phyloP scores from a whole-genome alignment of 2,329 filamentous ascomycete genomes.

The Fusarium camptoceras region DNA sequence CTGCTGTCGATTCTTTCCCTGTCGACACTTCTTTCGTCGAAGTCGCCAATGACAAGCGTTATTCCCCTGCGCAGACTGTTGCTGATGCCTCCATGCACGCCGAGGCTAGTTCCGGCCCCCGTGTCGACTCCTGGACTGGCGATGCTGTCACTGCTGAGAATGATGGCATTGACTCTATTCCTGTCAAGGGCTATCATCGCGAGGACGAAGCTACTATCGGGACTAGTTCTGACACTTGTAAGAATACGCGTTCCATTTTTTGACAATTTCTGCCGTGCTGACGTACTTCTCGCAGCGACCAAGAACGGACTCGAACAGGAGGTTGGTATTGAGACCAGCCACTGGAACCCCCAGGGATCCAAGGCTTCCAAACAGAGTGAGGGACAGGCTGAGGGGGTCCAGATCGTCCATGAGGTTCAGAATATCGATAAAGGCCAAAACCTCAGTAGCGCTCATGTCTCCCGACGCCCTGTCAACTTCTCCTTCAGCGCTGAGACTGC shows the following conservation, averaged over 20 bases:
- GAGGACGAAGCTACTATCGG: not conserved
- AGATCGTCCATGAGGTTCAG: not conserved
- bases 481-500: conserved; percentile 3
- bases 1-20: no score
- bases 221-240: not conserved
- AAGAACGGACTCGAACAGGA: not conserved
- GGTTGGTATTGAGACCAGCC: conserved; percentile 22
- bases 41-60: not conserved
- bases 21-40: not conserved
- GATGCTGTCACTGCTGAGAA: no score
- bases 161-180: not conserved
- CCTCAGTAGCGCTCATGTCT: not conserved
- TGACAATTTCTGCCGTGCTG: not conserved
- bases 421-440: not conserved
- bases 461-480: conserved; percentile 15
- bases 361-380: not conserved
- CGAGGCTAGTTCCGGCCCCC: not conserved
- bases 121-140: not conserved
- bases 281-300: not conserved
- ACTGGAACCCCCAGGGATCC: conserved; percentile 12
- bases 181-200: not conserved
- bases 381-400: not conserved
- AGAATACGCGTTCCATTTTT: not conserved
- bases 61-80: not conserved
- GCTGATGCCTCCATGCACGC: not conserved